Evolutionary conservation across 2,329 filamentous ascomycete genomes (phyloP), one percentile per base, ranked within the genome.

Genomic region (Microsporum audouinii): DNA sequence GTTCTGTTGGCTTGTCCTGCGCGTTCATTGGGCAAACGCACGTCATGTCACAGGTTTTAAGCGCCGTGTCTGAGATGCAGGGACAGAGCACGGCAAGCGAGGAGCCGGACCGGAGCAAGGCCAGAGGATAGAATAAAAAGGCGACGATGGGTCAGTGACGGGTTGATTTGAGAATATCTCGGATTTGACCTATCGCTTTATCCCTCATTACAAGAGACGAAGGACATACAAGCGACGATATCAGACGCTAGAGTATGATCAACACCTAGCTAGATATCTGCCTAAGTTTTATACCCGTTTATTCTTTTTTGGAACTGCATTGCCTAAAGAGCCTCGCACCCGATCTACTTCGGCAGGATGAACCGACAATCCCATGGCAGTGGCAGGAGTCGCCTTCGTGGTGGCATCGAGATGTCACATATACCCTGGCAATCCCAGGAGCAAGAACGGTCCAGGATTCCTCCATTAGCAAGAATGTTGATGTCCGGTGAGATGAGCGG

Each of bases 401-500:
- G 31, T 10, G 43, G 58, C 41, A 45, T 60, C 7, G 58, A 60
- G 45, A 43, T 60, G 55, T 38, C 43, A 8, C n/a, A 31, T 31
- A 45, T 43, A 4, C 41, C 38, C 1, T 59, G 57, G 31, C 23
- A 23, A 8, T 49, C 41, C 10, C 12, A 49, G 36, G 58, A 58
- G 41, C 41, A 39, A 41, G 88, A 92, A 76, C 80, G 89, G 70
- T 84, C 88, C 71, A 82, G 88, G 86, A 91, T 88, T 85, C 88
- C 89, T 64, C 88, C 88, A 14, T 80, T 94, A 60, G 89, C 88
- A 63, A 84, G 88, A 65, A 89, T 92, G 86, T 77, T 94, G 71
- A 82, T 91, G 72, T 90, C 88, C 61, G 88, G 88, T 57, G 87
- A 91, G 77, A 88, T 91, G 83, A 89, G 85, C 60, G 85, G 85